phyloP scores from a whole-genome alignment of 352 stramenopile species.

The Lagenidium sp. region DNA sequence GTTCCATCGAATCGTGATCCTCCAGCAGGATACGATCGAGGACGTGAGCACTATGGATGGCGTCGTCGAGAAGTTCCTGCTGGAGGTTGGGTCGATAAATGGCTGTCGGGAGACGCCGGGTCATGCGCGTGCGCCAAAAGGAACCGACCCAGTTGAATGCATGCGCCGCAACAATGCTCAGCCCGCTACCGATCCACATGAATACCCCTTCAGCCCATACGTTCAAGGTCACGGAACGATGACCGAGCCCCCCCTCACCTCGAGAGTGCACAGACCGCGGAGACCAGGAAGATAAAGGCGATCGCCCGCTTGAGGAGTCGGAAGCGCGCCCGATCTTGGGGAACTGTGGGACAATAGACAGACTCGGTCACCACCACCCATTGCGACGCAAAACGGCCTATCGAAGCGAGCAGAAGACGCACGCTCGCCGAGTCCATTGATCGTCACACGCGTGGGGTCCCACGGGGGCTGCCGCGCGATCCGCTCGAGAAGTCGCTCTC shows the following conservation, averaged over 20 bases:
- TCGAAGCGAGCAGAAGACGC: slow-evolving; percentile 7
- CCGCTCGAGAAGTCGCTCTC: slow-evolving; percentile 38
- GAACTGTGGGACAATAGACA: slow-evolving; percentile 34
- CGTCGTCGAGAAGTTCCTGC: slow-evolving; percentile 12
- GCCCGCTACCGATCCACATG: slow-evolving; percentile 13
- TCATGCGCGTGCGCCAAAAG: slow-evolving; percentile 31
- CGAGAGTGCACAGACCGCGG: slow-evolving; percentile 68
- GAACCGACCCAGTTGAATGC: slow-evolving; percentile 58
- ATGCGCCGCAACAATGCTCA: slow-evolving; percentile 57
- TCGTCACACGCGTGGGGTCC: slow-evolving; percentile 44
- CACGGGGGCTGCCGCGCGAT: slow-evolving; percentile 33
- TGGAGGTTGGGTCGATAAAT: slow-evolving; percentile 24
- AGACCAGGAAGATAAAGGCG: slow-evolving; percentile 71
- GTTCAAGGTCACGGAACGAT: not conserved
- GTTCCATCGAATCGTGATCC: too few relatives aligned
- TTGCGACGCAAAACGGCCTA: too few relatives aligned
- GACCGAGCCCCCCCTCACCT: slow-evolving; percentile 13
- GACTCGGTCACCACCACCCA: slow-evolving; percentile 3
- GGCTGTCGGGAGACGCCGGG: slow-evolving; percentile 35
- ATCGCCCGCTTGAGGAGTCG: slow-evolving; percentile 56
- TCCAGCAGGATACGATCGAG: slow-evolving; percentile 14
- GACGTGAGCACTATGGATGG: slow-evolving; percentile 7
- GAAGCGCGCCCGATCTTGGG: slow-evolving; percentile 40
- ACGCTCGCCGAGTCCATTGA: slow-evolving; percentile 54
- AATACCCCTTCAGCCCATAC: not conserved